Conservation (phyloP, 768 basidiomycete species). For the Xanthoconium stramineum region DNA sequence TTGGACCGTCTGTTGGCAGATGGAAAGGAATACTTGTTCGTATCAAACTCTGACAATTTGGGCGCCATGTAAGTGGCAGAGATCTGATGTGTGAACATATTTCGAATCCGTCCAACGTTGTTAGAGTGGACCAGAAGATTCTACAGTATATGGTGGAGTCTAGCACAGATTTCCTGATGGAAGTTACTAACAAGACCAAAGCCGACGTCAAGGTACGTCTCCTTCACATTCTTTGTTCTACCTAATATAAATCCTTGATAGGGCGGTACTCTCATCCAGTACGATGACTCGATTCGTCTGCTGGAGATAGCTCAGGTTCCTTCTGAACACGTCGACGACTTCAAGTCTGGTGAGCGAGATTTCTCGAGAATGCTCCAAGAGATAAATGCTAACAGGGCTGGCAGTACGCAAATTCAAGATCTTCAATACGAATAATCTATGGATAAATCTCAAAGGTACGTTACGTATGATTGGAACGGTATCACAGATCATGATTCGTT, state of each 20-base stretch:
- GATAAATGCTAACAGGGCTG: not conserved
- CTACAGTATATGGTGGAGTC: conserved; percentile 83
- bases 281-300: conserved; percentile 42
- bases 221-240: not conserved
- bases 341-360: conserved; percentile 35
- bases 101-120: conserved; percentile 2
- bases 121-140: conserved; percentile 78
- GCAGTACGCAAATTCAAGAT: conserved; percentile 88
- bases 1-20: conserved; percentile 85
- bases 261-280: conserved; percentile 89
- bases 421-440: conserved; percentile 84
- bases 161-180: conserved; percentile 86
- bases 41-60: conserved; percentile 96
- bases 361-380: not conserved
- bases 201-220: conserved; percentile 56
- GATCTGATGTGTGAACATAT: not conserved
- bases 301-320: conserved; percentile 12
- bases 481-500: not conserved
- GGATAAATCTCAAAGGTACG: conserved; percentile 73
- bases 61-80: conserved; percentile 72
- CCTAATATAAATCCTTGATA: conserved; percentile 18
- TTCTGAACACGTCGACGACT: conserved; percentile 9
- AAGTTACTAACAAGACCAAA: conserved; percentile 78
- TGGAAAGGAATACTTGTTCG: conserved; percentile 96
- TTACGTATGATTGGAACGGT: not conserved